Evolutionary conservation across 73 alveolate species (phyloP).

Genomic region (Paramecium caudatum): DNA sequence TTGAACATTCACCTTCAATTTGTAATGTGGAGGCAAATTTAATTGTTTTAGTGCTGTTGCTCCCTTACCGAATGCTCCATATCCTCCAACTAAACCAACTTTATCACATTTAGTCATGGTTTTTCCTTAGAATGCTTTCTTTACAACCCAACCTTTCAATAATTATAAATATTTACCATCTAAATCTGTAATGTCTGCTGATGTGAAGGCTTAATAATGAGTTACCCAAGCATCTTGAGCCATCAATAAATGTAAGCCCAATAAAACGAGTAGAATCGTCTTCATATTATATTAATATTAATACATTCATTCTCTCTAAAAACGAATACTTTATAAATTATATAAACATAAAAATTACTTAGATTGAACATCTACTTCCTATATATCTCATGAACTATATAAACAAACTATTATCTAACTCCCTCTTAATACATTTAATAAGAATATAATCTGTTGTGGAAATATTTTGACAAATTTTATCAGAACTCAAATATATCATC

Average conservation of each 20-base stretch:
- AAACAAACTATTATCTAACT: not conserved
- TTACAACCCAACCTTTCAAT: slow-evolving; percentile 63
- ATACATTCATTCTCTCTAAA: slow-evolving; percentile 30
- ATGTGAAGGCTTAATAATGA: slow-evolving; percentile 34
- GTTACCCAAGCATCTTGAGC: slow-evolving; percentile 60
- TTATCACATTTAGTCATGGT: slow-evolving; percentile 31
- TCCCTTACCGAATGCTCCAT: slow-evolving; percentile 59
- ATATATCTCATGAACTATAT: not conserved
- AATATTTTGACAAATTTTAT: not conserved
- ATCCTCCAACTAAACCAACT: slow-evolving; percentile 59
- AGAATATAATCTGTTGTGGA: not conserved
- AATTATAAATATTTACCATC: slow-evolving; percentile 6
- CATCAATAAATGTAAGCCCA: slow-evolving; percentile 9
- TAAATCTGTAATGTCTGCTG: slow-evolving; percentile 47
- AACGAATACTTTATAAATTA: slow-evolving; percentile 58
- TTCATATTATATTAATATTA: slow-evolving; percentile 61
- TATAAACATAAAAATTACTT: not conserved
- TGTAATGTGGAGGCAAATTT: slow-evolving; percentile 63
- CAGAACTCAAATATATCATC: slow-evolving; percentile 15
- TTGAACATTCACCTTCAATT: slow-evolving; percentile 49
- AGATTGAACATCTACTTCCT: not conserved
- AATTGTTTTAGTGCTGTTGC: slow-evolving; percentile 59
- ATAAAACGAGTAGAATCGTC: slow-evolving; percentile 10
- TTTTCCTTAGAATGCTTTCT: slow-evolving; percentile 34
- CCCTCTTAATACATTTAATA: not conserved